These are phyloP conservation scores for Areca catechu DNA, from an alignment of 176 grass and related monocot species.

Conservation along the genomic window DNA sequence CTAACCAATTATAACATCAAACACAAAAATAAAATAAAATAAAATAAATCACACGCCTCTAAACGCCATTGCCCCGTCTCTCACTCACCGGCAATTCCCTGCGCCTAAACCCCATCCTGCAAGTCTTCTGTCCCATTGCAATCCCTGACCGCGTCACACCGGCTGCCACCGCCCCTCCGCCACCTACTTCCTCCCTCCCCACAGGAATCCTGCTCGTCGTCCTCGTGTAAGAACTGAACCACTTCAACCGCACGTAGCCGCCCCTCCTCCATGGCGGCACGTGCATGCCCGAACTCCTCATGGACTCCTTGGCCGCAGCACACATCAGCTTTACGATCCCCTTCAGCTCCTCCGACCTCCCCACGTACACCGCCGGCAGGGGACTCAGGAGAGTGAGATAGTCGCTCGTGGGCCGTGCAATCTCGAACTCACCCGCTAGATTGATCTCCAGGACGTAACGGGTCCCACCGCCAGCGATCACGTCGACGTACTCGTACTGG, in stretches of 20 bases:
- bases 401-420: constrained; percentile 48
- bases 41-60: too few relatives aligned
- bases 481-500: constrained; percentile 56
- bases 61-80: too few relatives aligned
- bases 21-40: too few relatives aligned
- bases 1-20: too few relatives aligned
- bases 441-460: constrained; percentile 74
- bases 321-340: constrained; percentile 53
- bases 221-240: constrained; percentile 39
- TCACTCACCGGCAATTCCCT: not conserved
- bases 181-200: not conserved
- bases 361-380: constrained; percentile 43
- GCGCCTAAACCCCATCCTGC: constrained; percentile 33
- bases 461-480: not conserved
- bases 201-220: not conserved
- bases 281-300: constrained; percentile 56
- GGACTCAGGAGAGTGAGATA: constrained; percentile 33
- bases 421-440: constrained; percentile 53
- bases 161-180: not conserved
- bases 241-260: constrained; percentile 63
- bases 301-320: constrained; percentile 49
- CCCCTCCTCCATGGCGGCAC: constrained; percentile 66
- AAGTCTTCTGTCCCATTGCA: constrained; percentile 12
- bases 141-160: not conserved
- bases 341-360: constrained; percentile 27